Conservation (phyloP, 495 filamentous ascomycete genomes). For the Glonium stellatum region DNA sequence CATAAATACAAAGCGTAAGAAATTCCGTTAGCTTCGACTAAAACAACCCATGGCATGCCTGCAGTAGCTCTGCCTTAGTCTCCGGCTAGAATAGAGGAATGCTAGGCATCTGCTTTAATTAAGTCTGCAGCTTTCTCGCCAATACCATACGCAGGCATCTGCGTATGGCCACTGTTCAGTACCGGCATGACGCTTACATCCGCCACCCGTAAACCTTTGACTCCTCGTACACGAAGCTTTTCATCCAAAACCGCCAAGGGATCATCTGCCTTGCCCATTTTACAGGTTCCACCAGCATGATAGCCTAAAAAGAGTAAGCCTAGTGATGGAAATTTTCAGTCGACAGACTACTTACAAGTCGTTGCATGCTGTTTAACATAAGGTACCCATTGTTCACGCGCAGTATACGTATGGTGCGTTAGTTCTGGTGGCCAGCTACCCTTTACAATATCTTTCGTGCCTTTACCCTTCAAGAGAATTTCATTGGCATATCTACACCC, state of each 20-base stretch:
- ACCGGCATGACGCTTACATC: constrained; percentile 48
- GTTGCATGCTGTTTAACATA: constrained; percentile 35
- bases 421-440: constrained; percentile 47
- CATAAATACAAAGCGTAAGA: no score
- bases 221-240: constrained; percentile 13
- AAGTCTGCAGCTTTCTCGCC: constrained; percentile 52
- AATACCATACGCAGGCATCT: constrained; percentile 55
- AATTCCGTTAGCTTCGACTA: no score
- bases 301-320: constrained; percentile 50
- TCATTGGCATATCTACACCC: constrained; percentile 40
- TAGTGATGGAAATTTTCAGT: background rate
- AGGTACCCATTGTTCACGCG: constrained; percentile 41
- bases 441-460: constrained; percentile 50
- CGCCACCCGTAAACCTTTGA: constrained; percentile 12
- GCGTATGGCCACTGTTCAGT: constrained; percentile 50
- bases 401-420: constrained; percentile 43
- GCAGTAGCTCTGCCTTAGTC: no score
- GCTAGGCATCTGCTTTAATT: constrained; percentile 27
- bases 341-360: constrained; percentile 40
- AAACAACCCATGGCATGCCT: no score
- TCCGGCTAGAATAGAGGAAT: no score
- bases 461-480: constrained; percentile 46
- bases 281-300: constrained; percentile 16
- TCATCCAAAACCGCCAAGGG: constrained; percentile 10
- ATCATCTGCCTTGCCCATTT: constrained; percentile 13